These are phyloP conservation scores for Hortiboletus rubellus DNA, from an alignment of 1,284 basidiomycete species.

Conservation along the genomic window DNA sequence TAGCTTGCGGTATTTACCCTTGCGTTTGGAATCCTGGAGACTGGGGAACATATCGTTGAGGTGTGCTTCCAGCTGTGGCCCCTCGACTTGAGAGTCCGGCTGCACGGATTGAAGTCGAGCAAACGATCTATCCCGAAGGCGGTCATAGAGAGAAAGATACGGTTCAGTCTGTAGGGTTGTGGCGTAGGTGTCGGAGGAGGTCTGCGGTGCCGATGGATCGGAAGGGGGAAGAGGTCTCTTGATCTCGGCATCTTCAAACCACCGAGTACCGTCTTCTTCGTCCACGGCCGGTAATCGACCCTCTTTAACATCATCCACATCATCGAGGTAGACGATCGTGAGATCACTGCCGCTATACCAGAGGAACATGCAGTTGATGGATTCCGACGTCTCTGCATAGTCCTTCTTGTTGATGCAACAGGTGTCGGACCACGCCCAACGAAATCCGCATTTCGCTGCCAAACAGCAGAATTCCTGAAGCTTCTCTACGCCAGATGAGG, in stretches of 20 bases:
- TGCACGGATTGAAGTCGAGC: constrained; percentile 11
- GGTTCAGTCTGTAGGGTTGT: neutral
- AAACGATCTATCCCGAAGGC: neutral
- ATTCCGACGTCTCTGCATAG: constrained; percentile 21
- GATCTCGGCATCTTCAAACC: constrained; percentile 27
- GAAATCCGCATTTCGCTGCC: constrained; percentile 22
- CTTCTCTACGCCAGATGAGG: constrained; percentile 8
- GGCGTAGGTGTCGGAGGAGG: constrained; percentile 3
- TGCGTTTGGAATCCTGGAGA: neutral
- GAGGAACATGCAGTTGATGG: constrained; percentile 27
- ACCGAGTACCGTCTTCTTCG: neutral
- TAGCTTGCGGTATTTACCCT: constrained; percentile 2
- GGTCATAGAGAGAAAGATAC: constrained; percentile 13
- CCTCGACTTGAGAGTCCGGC: constrained; percentile 25
- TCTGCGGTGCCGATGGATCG: neutral
- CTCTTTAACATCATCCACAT: constrained; percentile 15
- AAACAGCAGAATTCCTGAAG: constrained; percentile 27
- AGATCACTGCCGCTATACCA: constrained; percentile 23
- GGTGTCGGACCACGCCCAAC: constrained; percentile 30
- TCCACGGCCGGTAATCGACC: constrained; percentile 13
- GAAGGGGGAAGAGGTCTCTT: constrained; percentile 6
- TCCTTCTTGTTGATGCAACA: constrained; percentile 26
- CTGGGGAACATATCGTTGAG: constrained; percentile 10
- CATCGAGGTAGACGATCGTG: constrained; percentile 26
- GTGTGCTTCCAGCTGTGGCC: constrained; percentile 9